Percentiles rank a stretch among this genome's conserved stretches.
Conservation (phyloP, 73 alveolate genomes). For the Paramecium sonneborni region DNA sequence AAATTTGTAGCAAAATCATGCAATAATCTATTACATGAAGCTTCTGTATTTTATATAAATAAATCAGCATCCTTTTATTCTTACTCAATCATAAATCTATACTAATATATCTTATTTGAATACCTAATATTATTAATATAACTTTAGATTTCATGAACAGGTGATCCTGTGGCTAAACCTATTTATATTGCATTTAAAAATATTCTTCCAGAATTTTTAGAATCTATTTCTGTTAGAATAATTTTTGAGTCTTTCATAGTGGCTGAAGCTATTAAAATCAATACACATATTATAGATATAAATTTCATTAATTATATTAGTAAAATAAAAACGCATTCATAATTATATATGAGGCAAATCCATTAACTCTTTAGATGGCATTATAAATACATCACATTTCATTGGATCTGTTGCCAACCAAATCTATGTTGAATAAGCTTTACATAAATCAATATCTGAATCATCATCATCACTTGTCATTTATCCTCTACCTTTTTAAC, state of each 20-base stretch:
- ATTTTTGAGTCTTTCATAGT: neutral
- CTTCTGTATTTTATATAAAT: conserved; percentile 2
- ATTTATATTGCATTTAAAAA: conserved; percentile 39
- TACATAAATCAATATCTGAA: neutral
- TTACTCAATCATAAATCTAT: conserved; percentile 48
- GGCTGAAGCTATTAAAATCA: neutral
- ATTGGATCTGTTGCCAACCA: conserved; percentile 55
- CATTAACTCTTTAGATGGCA: conserved; percentile 39
- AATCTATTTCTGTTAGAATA: conserved; percentile 21
- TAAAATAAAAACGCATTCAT: conserved; percentile 24
- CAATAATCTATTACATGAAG: neutral
- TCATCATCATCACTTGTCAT: conserved; percentile 45
- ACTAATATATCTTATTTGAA: neutral
- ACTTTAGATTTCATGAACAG: conserved; percentile 49
- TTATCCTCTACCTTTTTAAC: conserved; percentile 26
- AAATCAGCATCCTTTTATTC: conserved; percentile 51
- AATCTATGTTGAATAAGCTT: neutral
- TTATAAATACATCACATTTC: conserved; percentile 2
- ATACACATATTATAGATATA: neutral
- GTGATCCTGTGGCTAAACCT: conserved; percentile 46
- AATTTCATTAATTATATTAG: neutral
- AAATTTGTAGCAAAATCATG: conserved; percentile 43
- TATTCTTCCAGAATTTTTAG: neutral
- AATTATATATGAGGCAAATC: neutral
- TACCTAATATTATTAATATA: conserved; percentile 54